A percentile compares a stretch with the other conserved stretches of the same genome.
Evolutionary conservation across 768 basidiomycete genomes (phyloP).

Genomic region (Leccinum rimulosum): DNA sequence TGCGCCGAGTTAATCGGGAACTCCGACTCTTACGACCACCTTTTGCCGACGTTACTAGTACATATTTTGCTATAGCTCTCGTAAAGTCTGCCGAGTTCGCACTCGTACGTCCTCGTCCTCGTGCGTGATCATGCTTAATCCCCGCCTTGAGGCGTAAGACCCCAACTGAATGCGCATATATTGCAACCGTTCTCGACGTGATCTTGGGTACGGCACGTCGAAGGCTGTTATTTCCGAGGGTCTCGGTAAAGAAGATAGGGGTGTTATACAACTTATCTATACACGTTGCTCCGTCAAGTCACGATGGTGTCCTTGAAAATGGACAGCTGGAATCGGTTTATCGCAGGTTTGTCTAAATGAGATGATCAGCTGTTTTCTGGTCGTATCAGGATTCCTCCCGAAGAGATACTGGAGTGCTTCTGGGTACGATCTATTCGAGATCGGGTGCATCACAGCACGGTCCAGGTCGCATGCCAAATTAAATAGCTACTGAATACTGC

Average conservation of each 20-base stretch:
- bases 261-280: constrained; percentile 10
- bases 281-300: constrained; percentile 44
- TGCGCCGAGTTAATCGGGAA: constrained; percentile 1
- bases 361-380: not conserved
- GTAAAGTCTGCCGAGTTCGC: not conserved
- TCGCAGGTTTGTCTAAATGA: not conserved
- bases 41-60: not conserved
- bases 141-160: constrained; percentile 39
- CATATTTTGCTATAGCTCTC: not conserved
- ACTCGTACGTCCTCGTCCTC: not conserved
- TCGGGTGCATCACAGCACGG: not conserved
- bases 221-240: constrained; percentile 15
- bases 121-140: not conserved
- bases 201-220: not conserved
- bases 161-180: constrained; percentile 43
- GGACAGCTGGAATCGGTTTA: not conserved
- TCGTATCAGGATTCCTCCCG: not conserved
- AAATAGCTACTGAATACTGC: constrained; percentile 14
- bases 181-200: too few species aligned
- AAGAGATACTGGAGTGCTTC: not conserved
- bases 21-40: not conserved
- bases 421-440: too few species aligned
- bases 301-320: not conserved
- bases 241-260: constrained; percentile 37
- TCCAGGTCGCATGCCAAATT: not conserved